phyloP scores from a whole-genome alignment of 2,329 filamentous ascomycete genomes.

The Colletotrichum sojae region DNA sequence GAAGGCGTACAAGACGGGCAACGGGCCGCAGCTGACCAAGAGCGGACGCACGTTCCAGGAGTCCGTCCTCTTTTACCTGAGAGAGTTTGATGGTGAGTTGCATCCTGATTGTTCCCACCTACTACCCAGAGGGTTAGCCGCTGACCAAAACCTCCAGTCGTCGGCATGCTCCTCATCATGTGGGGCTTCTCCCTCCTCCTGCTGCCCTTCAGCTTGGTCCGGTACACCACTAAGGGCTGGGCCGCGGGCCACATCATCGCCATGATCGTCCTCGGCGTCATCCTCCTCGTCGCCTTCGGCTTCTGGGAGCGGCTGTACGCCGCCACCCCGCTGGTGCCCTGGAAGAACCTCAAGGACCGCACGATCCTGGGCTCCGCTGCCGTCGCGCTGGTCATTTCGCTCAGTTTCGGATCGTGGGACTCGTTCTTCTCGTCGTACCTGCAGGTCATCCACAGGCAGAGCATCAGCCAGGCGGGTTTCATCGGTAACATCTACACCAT shows the following conservation, averaged over 20 bases:
- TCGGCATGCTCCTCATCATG: slow-evolving; percentile 65
- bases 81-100: slow-evolving; percentile 48
- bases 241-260: slow-evolving; percentile 58
- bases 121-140: too few species aligned
- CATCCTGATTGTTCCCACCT: too few species aligned
- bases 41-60: slow-evolving; percentile 45
- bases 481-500: slow-evolving; percentile 52
- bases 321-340: slow-evolving; percentile 62
- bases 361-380: slow-evolving; percentile 44
- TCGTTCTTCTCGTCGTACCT: slow-evolving; percentile 59
- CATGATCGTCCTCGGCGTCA: slow-evolving; percentile 50
- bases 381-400: slow-evolving; percentile 59
- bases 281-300: slow-evolving; percentile 26
- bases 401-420: slow-evolving; percentile 54
- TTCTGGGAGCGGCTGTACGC: slow-evolving; percentile 62
- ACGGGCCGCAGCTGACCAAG: slow-evolving; percentile 39
- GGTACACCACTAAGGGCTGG: slow-evolving; percentile 58
- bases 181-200: slow-evolving; percentile 67
- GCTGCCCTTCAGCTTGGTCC: slow-evolving; percentile 70
- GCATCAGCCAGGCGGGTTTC: slow-evolving; percentile 47
- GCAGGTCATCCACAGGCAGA: slow-evolving; percentile 52
- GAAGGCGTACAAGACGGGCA: slow-evolving; percentile 39
- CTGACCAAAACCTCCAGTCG: slow-evolving; percentile 37
- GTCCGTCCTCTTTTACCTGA: slow-evolving; percentile 40
- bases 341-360: slow-evolving; percentile 52